Conservation (phyloP, 805 yeast genomes). For the Metschnikowia vanudenii region DNA sequence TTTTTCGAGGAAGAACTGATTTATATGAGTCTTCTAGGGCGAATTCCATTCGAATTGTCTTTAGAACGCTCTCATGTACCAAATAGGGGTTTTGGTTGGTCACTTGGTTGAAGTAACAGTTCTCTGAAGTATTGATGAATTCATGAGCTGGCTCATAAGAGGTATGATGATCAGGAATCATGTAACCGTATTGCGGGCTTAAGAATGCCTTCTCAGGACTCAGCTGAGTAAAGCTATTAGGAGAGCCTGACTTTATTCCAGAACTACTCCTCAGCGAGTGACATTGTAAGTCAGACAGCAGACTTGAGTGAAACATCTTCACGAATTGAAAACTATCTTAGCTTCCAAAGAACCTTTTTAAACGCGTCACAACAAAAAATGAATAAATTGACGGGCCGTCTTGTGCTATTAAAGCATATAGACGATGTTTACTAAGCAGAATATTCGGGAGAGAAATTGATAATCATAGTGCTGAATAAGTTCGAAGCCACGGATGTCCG, state of each 20-base stretch:
- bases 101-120: constrained; percentile 13
- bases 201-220: constrained; percentile 7
- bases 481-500: constrained; percentile 6
- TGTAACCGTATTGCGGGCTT: constrained; percentile 9
- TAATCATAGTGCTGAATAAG: constrained; percentile 9
- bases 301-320: constrained; percentile 9
- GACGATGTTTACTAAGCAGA: constrained; percentile 7
- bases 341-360: background rate
- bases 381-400: constrained; percentile 5
- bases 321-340: background rate
- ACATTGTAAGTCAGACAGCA: constrained; percentile 12
- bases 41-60: constrained; percentile 15
- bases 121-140: constrained; percentile 7
- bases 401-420: constrained; percentile 11
- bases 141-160: constrained; percentile 4
- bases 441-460: constrained; percentile 2
- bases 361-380: constrained; percentile 2
- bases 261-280: constrained; percentile 12
- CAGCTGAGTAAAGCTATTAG: constrained; percentile 4
- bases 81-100: constrained; percentile 15
- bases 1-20: constrained; percentile 5
- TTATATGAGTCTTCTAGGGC: constrained; percentile 16
- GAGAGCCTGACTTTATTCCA: constrained; percentile 8
- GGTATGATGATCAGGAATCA: constrained; percentile 4
- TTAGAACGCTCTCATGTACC: constrained; percentile 16